These are phyloP conservation scores for Camillea tinctor DNA, from an alignment of 2,329 filamentous ascomycete species.

Conservation along the genomic window DNA sequence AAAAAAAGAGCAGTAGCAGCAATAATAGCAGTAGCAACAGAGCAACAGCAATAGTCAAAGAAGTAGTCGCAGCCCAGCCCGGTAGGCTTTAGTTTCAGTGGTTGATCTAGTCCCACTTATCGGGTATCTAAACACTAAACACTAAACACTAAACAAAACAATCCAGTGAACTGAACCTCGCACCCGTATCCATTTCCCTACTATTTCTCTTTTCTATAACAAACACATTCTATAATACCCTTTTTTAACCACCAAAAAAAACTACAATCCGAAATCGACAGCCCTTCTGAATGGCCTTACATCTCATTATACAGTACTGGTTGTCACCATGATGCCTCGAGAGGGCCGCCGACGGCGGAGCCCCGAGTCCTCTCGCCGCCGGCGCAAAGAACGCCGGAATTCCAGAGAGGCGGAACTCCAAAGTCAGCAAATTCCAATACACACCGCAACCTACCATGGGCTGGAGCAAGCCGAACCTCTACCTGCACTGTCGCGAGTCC, in stretches of 20 bases:
- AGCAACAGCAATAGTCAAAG: too few species aligned
- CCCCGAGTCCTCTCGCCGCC: slow-evolving; percentile 54
- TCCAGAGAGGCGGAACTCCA: slow-evolving; percentile 38
- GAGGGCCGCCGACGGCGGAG: slow-evolving; percentile 55
- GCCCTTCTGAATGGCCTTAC: slow-evolving; percentile 22
- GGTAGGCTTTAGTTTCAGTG: background rate
- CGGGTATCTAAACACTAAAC: slow-evolving; percentile 11
- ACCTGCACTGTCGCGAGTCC: slow-evolving; percentile 24
- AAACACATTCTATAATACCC: background rate
- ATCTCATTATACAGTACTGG: slow-evolving; percentile 18
- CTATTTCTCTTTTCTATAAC: background rate
- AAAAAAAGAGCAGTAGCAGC: too few species aligned
- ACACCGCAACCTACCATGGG: slow-evolving; percentile 21
- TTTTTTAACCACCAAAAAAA: slow-evolving; percentile 10
- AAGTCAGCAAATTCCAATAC: slow-evolving; percentile 20
- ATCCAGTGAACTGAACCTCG: slow-evolving; percentile 5
- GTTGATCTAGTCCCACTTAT: background rate
- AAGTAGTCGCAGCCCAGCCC: background rate
- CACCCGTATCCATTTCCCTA: background rate
- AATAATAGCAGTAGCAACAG: too few species aligned
- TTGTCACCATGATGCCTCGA: slow-evolving; percentile 47
- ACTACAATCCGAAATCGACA: slow-evolving; percentile 9
- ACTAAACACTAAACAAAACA: slow-evolving; percentile 9
- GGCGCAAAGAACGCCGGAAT: slow-evolving; percentile 44
- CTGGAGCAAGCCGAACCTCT: slow-evolving; percentile 21